Percentiles rank a stretch among this genome's conserved stretches.
These are phyloP conservation scores for Silene coronaria DNA, from an alignment of 179 eudicot genomes.

Conservation along the genomic window DNA sequence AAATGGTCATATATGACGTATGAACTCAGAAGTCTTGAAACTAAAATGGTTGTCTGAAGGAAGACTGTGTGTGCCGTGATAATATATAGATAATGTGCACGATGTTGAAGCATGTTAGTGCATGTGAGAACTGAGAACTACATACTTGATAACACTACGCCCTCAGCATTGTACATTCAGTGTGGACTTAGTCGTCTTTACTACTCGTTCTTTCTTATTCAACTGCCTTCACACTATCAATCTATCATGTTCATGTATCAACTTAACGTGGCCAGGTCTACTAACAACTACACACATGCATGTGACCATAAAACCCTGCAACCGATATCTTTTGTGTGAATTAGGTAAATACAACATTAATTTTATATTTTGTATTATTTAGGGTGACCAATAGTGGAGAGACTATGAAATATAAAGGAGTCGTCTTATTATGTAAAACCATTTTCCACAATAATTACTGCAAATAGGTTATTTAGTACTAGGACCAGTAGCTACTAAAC, in stretches of 20 bases:
- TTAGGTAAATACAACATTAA: no score
- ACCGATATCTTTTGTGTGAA: not conserved
- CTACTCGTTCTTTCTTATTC: not conserved
- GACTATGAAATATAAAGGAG: no score
- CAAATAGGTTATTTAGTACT: no score
- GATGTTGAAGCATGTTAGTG: not conserved
- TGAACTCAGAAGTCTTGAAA: no score
- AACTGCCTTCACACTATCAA: not conserved
- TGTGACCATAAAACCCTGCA: not conserved
- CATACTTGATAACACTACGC: not conserved
- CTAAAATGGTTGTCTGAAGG: no score
- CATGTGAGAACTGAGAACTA: not conserved
- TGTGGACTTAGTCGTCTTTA: slow-evolving; percentile 4
- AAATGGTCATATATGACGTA: no score
- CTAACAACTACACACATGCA: not conserved
- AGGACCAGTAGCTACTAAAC: no score
- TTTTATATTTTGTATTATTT: no score
- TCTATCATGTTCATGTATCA: no score
- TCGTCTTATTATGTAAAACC: no score
- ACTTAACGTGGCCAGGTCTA: not conserved
- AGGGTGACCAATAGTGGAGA: no score
- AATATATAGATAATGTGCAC: not conserved
- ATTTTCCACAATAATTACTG: not conserved
- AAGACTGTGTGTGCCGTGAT: no score
- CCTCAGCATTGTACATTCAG: not conserved